Evolutionary conservation across 768 basidiomycete genomes (phyloP).

Genomic region (Rhodotorula taiwanensis): DNA sequence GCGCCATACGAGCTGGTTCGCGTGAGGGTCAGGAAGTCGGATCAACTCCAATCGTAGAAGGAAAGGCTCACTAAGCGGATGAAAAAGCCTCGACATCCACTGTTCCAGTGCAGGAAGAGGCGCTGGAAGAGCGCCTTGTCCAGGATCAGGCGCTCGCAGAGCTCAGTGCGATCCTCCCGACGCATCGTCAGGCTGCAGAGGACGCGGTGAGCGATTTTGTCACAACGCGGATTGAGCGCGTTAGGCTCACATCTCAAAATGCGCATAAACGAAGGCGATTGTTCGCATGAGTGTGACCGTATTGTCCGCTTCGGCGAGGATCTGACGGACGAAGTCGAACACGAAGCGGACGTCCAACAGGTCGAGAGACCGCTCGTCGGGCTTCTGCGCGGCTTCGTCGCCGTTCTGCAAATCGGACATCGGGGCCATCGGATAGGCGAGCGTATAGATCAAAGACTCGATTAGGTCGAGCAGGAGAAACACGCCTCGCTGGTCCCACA

Average conservation of each 20-base stretch:
- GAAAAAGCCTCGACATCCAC: constrained; percentile 36
- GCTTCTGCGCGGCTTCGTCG: constrained; percentile 17
- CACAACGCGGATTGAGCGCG: constrained; percentile 1
- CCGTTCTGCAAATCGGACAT: constrained; percentile 19
- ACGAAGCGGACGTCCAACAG: constrained; percentile 47
- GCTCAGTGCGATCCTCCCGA: constrained; percentile 43
- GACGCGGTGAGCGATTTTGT: too few relatives aligned
- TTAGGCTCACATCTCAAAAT: constrained; percentile 44
- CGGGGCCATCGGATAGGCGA: constrained; percentile 37
- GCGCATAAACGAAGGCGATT: constrained; percentile 48
- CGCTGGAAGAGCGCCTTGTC: constrained; percentile 46
- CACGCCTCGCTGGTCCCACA: constrained; percentile 48
- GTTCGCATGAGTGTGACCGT: constrained; percentile 48
- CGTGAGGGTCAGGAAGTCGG: background rate
- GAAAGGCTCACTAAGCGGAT: constrained; percentile 36
- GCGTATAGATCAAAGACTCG: constrained; percentile 47
- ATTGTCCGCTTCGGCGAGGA: constrained; percentile 48
- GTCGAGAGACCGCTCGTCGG: constrained; percentile 31
- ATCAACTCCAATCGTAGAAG: background rate
- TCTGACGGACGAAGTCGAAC: constrained; percentile 44
- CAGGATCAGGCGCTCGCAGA: constrained; percentile 47
- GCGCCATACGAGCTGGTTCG: constrained; percentile 46
- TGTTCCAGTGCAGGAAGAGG: constrained; percentile 47
- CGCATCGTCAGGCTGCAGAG: constrained; percentile 36
- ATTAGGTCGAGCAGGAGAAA: constrained; percentile 49